Evolutionary conservation across 202 grass and related monocot species (phyloP), one percentile per base, ranked within the genome.

Genomic region (Musa balbisiana): DNA sequence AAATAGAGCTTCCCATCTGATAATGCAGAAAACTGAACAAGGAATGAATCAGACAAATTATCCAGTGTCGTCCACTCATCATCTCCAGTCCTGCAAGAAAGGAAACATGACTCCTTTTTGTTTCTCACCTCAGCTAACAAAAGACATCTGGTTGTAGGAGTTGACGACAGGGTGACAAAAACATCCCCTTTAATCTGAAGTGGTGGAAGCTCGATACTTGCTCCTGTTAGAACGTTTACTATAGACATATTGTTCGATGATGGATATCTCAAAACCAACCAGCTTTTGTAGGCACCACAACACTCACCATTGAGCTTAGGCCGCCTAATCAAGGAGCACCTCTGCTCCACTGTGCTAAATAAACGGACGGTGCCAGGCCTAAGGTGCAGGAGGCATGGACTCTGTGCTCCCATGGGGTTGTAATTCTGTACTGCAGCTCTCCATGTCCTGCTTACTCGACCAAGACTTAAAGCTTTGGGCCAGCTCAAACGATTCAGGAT

Each of bases 401-500:
- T 74, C 22, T 56, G 53, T 74, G 23, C 6, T 74, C 23, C 25
- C 53, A 55, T 16, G 2, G 72, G 72, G 53, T 29, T 58, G 53
- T 74, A 74, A 56, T 56, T 26, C 3, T 74, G 52, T 15, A 17
- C 72, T 11, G 25, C 72, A 58, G 23, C 6, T 25, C 29, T 74
- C 72, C 72, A 74, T 10, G 53, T 74, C 72, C 25, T 27, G 53
- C 53, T 33, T 29, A 58, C 72, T 74, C 27, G 22, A 29, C 23
- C 72, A 33, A 74, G 24, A 56, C 3, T 74, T 17, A 58, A 13
- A 74, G 72, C 72, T 56, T 58, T 29, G 2, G 53, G 72, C 53
- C 72, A 74, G 72, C 49, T 74, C 13, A 74, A 15, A 10, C 72
- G 72, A 74, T 74, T 74, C 12, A 74, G 53, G 14, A 74, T 74